Percentiles rank a stretch among this genome's conserved stretches.
Conservation (phyloP, 2,329 filamentous ascomycete genomes). For the Neoscytalidium dimidiatum region DNA sequence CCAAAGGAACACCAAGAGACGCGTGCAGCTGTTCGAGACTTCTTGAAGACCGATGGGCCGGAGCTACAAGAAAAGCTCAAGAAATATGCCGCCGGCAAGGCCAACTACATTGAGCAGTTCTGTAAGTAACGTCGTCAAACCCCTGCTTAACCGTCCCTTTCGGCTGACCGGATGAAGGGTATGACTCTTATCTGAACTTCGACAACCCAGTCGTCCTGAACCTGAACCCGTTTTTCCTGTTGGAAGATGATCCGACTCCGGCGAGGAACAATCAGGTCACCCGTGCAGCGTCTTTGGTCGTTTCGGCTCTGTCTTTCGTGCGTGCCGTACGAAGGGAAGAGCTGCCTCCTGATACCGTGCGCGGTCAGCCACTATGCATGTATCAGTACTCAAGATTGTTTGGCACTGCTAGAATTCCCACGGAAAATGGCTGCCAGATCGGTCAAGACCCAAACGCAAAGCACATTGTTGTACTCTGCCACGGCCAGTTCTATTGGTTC, state of each 20-base stretch:
- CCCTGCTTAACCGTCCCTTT: background rate
- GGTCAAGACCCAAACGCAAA: constrained; percentile 91
- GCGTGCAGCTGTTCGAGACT: constrained; percentile 76
- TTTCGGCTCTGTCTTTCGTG: constrained; percentile 89
- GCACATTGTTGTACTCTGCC: constrained; percentile 89
- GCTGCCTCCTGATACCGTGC: constrained; percentile 82
- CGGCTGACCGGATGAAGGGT: constrained; percentile 62
- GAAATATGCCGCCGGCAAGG: constrained; percentile 85
- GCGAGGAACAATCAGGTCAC: constrained; percentile 96
- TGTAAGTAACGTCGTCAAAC: constrained; percentile 63
- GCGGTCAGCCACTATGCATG: constrained; percentile 89
- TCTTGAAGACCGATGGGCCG: constrained; percentile 77
- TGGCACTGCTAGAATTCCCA: constrained; percentile 90
- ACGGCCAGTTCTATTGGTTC: constrained; percentile 98
- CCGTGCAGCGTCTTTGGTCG: constrained; percentile 84
- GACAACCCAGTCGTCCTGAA: constrained; percentile 98
- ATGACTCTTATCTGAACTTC: constrained; percentile 97
- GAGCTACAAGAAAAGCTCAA: constrained; percentile 86
- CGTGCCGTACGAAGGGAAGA: constrained; percentile 91
- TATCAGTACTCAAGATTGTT: constrained; percentile 97
- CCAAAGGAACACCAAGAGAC: constrained; percentile 82
- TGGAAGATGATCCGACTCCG: constrained; percentile 96
- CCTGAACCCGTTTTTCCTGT: constrained; percentile 93
- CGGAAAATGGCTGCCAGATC: constrained; percentile 92
- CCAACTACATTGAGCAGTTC: constrained; percentile 98